A percentile compares a stretch with the other conserved stretches of the same genome.
Conservation (phyloP, 2,329 filamentous ascomycete species). For the Cordyceps cateniannulata region DNA sequence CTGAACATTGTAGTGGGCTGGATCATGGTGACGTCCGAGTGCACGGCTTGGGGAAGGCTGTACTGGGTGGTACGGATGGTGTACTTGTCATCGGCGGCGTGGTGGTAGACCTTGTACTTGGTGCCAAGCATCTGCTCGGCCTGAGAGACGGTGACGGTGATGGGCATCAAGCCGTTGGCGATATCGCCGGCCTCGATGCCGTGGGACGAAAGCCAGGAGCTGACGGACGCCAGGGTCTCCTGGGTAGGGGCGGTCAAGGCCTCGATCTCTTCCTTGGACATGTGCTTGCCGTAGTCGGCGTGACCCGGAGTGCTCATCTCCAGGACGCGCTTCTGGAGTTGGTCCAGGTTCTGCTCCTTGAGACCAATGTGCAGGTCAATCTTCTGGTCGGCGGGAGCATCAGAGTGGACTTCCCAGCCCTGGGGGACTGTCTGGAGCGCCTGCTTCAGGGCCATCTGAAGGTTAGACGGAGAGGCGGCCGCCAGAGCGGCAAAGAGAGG, state of each 20-base stretch:
- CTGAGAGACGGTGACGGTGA: slow-evolving; percentile 2
- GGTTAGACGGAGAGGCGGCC: slow-evolving; percentile 8
- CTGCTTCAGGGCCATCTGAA: slow-evolving; percentile 11
- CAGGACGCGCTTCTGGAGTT: slow-evolving; percentile 7
- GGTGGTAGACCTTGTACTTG: slow-evolving; percentile 9
- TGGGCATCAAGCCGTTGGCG: slow-evolving; percentile 1
- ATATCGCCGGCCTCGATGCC: slow-evolving; percentile 9
- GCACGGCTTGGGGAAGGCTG: slow-evolving; percentile 6
- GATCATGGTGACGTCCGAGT: slow-evolving; percentile 10
- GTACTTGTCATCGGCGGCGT: slow-evolving; percentile 4
- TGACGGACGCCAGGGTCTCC: neutral
- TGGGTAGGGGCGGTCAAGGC: slow-evolving; percentile 8
- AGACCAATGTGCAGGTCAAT: slow-evolving; percentile 13
- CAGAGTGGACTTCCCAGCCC: slow-evolving; percentile 10
- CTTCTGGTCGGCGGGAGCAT: slow-evolving; percentile 9
- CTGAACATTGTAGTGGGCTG: slow-evolving; percentile 14
- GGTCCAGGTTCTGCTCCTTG: slow-evolving; percentile 12
- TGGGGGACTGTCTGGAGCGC: slow-evolving; percentile 2
- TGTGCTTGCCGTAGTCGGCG: slow-evolving; percentile 12
- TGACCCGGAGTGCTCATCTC: slow-evolving; percentile 9
- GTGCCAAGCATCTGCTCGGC: slow-evolving; percentile 11
- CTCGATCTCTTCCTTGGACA: slow-evolving; percentile 13
- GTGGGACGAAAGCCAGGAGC: slow-evolving; percentile 11
- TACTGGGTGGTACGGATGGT: slow-evolving; percentile 11
- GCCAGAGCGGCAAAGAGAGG: slow-evolving; percentile 11